Conservation (phyloP, 768 basidiomycete genomes). For the Obba rivulosa region DNA sequence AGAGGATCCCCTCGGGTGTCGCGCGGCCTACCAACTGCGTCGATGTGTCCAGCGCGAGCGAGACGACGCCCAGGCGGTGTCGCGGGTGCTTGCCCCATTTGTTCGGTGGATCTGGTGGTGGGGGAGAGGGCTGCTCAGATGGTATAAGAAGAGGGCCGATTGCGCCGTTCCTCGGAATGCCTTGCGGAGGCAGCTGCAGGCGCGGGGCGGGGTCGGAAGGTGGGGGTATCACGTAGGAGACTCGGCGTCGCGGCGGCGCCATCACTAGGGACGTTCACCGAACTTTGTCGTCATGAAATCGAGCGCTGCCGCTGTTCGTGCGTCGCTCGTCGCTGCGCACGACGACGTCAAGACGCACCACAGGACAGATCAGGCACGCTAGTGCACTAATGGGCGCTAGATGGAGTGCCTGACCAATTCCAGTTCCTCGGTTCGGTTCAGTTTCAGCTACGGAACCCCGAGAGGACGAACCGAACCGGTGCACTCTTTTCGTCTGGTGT, state of each 20-base stretch:
- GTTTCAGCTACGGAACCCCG: no score
- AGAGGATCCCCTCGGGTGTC: slow-evolving; percentile 80
- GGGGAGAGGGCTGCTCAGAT: slow-evolving; percentile 17
- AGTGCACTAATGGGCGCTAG: no score
- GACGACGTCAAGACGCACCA: no score
- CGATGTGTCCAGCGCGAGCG: slow-evolving; percentile 82
- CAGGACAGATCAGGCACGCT: no score
- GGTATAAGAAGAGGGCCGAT: slow-evolving; percentile 63
- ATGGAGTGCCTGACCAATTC: no score
- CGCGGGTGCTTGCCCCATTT: slow-evolving; percentile 50
- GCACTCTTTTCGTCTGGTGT: no score
- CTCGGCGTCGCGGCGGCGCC: slow-evolving; percentile 53
- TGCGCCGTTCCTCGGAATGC: slow-evolving; percentile 57
- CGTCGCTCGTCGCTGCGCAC: no score
- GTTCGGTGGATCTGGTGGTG: slow-evolving; percentile 4
- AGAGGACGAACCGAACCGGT: no score
- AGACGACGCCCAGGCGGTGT: slow-evolving; percentile 82
- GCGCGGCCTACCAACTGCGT: slow-evolving; percentile 65
- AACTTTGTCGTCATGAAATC: neutral
- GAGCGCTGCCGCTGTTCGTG: neutral
- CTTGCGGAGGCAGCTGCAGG: slow-evolving; percentile 67
- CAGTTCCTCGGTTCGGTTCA: no score
- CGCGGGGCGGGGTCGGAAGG: slow-evolving; percentile 57
- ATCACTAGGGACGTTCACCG: slow-evolving; percentile 4
- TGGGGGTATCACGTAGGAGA: slow-evolving; percentile 85